These are phyloP conservation scores for Porogramme epimiltina DNA, from an alignment of 1,284 basidiomycete genomes.

Conservation along the genomic window DNA sequence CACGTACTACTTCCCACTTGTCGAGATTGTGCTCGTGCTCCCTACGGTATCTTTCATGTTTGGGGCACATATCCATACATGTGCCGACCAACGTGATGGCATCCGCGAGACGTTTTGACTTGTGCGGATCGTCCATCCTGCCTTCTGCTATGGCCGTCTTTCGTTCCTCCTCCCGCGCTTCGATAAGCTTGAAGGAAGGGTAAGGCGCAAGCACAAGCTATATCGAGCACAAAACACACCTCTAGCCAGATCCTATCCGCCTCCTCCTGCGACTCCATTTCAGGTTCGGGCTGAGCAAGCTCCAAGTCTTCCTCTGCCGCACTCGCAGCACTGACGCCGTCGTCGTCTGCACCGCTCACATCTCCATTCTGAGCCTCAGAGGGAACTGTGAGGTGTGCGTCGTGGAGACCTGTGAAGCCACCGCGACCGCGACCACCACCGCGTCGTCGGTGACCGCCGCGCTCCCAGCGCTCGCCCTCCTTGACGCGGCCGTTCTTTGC, in stretches of 20 bases:
- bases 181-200: slow-evolving; percentile 52
- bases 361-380: slow-evolving; percentile 23
- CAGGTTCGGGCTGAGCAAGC: slow-evolving; percentile 28
- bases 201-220: slow-evolving; percentile 23
- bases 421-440: slow-evolving; percentile 36
- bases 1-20: slow-evolving; percentile 81
- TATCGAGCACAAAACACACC: slow-evolving; percentile 42
- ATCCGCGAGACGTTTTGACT: slow-evolving; percentile 80
- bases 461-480: slow-evolving; percentile 60
- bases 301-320: slow-evolving; percentile 27
- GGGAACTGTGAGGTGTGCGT: slow-evolving; percentile 18
- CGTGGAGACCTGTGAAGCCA: slow-evolving; percentile 25
- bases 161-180: slow-evolving; percentile 74
- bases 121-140: slow-evolving; percentile 83
- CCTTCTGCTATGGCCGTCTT: slow-evolving; percentile 81
- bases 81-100: slow-evolving; percentile 91
- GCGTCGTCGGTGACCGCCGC: slow-evolving; percentile 27
- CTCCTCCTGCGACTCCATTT: slow-evolving; percentile 58
- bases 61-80: slow-evolving; percentile 93
- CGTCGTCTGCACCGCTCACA: slow-evolving; percentile 28
- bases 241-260: slow-evolving; percentile 68
- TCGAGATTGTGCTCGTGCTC: slow-evolving; percentile 91
- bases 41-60: slow-evolving; percentile 89
- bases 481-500: slow-evolving; percentile 19
- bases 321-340: slow-evolving; percentile 34